Evolutionary conservation across 140 eudicot genomes (phyloP).

Genomic region (Cichorium intybus): DNA sequence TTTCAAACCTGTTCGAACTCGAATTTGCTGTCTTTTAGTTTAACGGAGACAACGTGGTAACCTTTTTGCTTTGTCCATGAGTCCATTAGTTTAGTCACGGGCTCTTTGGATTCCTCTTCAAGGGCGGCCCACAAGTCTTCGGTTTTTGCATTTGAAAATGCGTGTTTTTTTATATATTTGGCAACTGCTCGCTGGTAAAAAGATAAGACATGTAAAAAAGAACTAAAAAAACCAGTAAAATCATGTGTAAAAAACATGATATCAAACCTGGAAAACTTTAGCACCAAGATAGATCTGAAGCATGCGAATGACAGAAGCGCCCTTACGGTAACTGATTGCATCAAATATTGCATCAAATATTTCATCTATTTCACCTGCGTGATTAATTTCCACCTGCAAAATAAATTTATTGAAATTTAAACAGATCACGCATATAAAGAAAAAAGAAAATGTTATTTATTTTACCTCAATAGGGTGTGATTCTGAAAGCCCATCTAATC

Average conservation of each 20-base stretch:
- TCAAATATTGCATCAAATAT: too few relatives aligned
- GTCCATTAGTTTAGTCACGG: slow-evolving; percentile 86
- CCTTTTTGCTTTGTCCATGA: slow-evolving; percentile 99
- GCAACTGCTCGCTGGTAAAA: slow-evolving; percentile 81
- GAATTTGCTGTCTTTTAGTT: slow-evolving; percentile 52
- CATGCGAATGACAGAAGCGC: slow-evolving; percentile 96
- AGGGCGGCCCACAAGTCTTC: slow-evolving; percentile 97
- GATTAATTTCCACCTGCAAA: slow-evolving; percentile 87
- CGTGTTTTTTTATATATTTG: slow-evolving; percentile 69
- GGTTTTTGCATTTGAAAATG: slow-evolving; percentile 95
- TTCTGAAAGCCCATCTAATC: slow-evolving; percentile 94
- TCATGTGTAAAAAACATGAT: not conserved
- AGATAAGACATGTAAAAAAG: slow-evolving; percentile 11
- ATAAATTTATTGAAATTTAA: not conserved
- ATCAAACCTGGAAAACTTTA: slow-evolving; percentile 74
- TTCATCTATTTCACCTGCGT: slow-evolving; percentile 90
- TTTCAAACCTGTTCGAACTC: slow-evolving; percentile 90
- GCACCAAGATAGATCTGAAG: slow-evolving; percentile 95
- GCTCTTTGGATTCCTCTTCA: slow-evolving; percentile 87
- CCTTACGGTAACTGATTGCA: slow-evolving; percentile 92
- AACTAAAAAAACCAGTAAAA: not conserved
- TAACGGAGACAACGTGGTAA: slow-evolving; percentile 90
- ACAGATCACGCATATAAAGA: not conserved
- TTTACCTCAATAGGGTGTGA: slow-evolving; percentile 97
- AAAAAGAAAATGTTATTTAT: slow-evolving; percentile 7